Base-by-base conservation (phyloP, 2,329 filamentous ascomycete species). In the Paramyrothecium sp. region DNA sequence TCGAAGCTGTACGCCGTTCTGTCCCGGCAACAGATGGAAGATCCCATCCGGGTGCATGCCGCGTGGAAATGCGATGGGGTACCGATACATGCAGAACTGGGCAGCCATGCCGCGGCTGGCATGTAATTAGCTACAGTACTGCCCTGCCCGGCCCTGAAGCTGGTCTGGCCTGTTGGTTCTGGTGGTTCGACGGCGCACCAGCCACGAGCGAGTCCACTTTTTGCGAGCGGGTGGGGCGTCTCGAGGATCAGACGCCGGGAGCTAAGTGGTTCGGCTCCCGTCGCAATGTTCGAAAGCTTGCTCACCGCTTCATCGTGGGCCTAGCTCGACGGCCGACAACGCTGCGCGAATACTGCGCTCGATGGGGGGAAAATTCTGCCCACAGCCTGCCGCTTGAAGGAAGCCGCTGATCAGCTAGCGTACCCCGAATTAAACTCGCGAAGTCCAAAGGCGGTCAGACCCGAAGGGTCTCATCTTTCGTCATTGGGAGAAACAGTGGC, bases 91-190 rank as follows among this genome's bases (percentile, higher is more conserved):
- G 63, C 49, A 63, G 33, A 51, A 60, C 72, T 73, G 71, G 71
- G 71, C 69, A 75, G 69, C 71, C 56, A 73, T 70, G 69, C 71
- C 58, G 71, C 65, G 64, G 55, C 64, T 65, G 61, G 60, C 58
- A 64, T 58, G 64, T 70, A 68, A 56, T 54, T 23, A 16, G 7
- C 23, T n/a, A 30, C 26, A 30, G 26, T 10, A 10, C 26, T 30
- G 26, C 26, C 5, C 26, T 4, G 26, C 10, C n/a, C n/a, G n/a
- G 26, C 26, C 10, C 26, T 30, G 26, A 30, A n/a, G 26, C 26
- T 30, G 26, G 4, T 30, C 26, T 30, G 26, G 26, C n/a, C n/a
- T 16, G 33, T 38, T 44, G 13, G 38, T 17, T 12, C 38, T 44
- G 13, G 38, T 44, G 38, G 38, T 44, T 44, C 38, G 38, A 44